These are phyloP conservation scores for Vigna nakashimae DNA, from an alignment of 306 rosid species.

Conservation along the genomic window DNA sequence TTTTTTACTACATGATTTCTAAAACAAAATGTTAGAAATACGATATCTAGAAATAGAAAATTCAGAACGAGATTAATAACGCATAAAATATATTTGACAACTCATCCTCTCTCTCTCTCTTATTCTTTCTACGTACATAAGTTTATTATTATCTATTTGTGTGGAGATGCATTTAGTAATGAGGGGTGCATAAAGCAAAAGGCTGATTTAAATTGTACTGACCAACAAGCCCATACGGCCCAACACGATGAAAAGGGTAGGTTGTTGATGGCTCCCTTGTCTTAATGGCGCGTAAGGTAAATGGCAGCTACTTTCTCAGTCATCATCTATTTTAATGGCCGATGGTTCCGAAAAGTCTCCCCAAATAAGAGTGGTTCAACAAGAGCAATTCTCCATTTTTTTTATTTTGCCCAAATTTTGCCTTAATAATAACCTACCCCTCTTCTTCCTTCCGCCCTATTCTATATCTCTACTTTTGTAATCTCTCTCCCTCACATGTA, in stretches of 20 bases:
- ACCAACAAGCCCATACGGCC: neutral
- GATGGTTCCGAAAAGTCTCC: conserved; percentile 1
- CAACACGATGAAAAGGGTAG: neutral
- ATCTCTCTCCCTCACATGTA: neutral
- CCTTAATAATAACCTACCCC: neutral
- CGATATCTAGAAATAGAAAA: too few relatives aligned
- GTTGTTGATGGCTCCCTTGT: conserved; percentile 23
- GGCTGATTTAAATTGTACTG: neutral
- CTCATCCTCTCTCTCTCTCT: too few relatives aligned
- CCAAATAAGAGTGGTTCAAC: conserved; percentile 32
- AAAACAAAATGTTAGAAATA: too few relatives aligned
- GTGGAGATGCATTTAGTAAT: too few relatives aligned
- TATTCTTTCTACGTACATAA: too few relatives aligned
- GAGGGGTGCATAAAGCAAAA: too few relatives aligned
- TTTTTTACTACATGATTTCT: too few relatives aligned
- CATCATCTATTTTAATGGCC: conserved; percentile 31
- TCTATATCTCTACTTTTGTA: neutral
- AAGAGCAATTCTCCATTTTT: conserved; percentile 1
- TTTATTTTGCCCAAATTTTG: neutral
- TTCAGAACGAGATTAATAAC: too few relatives aligned
- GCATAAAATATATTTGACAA: too few relatives aligned
- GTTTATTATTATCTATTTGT: too few relatives aligned
- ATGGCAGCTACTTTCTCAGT: conserved; percentile 36
- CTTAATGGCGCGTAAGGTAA: conserved; percentile 33
- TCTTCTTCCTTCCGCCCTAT: conserved; percentile 22